These are phyloP conservation scores for Russula earlei DNA, from an alignment of 768 basidiomycete species.

Conservation along the genomic window DNA sequence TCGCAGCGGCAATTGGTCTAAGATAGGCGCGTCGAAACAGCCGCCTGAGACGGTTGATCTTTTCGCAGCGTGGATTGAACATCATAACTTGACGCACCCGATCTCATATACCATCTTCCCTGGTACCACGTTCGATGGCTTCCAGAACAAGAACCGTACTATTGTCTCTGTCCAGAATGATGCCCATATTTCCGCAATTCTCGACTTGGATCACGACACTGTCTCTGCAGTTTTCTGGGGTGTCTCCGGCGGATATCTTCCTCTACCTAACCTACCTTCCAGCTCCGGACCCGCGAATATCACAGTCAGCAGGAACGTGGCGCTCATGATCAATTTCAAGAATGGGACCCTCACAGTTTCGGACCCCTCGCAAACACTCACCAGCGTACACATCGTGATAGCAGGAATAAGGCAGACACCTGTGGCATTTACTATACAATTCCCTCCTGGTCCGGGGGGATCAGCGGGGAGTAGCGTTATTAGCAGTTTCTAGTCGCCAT, in stretches of 20 bases:
- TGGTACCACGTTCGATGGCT: slow-evolving; percentile 32
- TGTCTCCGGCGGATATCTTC: slow-evolving; percentile 33
- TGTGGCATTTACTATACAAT: slow-evolving; percentile 29
- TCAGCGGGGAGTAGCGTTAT: slow-evolving; percentile 41
- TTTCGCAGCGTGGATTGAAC: too few relatives aligned
- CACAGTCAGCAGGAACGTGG: slow-evolving; percentile 33
- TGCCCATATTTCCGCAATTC: slow-evolving; percentile 38
- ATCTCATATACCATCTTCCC: slow-evolving; percentile 51
- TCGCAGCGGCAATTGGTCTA: too few relatives aligned
- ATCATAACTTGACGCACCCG: slow-evolving; percentile 25
- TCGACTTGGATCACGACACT: slow-evolving; percentile 33
- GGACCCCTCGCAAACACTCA: slow-evolving; percentile 53
- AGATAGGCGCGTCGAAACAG: too few relatives aligned
- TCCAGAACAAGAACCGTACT: slow-evolving; percentile 30
- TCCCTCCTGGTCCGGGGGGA: slow-evolving; percentile 36
- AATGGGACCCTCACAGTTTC: slow-evolving; percentile 44
- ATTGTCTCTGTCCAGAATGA: slow-evolving; percentile 35
- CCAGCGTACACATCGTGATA: slow-evolving; percentile 31
- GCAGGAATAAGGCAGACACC: slow-evolving; percentile 16
- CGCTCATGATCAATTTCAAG: slow-evolving; percentile 35
- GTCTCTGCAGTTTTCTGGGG: slow-evolving; percentile 54
- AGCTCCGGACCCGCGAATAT: slow-evolving; percentile 28
- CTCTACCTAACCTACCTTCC: slow-evolving; percentile 24
- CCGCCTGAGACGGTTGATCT: too few relatives aligned
- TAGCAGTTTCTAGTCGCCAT: not conserved